Evolutionary conservation across 306 rosid species (phyloP), one percentile per base, ranked within the genome.

Genomic region (Prunus davidiana): DNA sequence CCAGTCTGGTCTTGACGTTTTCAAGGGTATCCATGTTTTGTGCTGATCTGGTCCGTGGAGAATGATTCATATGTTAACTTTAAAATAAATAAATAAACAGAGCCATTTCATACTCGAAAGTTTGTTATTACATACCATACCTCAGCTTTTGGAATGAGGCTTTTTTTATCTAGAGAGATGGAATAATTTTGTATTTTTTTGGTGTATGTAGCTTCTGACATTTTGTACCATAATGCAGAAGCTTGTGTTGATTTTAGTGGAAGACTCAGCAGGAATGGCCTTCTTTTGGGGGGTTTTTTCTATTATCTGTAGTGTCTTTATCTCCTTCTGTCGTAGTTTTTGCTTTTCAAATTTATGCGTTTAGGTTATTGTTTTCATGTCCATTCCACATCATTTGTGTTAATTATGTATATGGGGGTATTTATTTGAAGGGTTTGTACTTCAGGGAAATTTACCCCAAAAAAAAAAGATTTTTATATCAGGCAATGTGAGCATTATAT

Each of bases 181-280:
- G n/a, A 54, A 69, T 69, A 5, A 19, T 38, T 69, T 56, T 69
- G 41, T 45, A 27, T n/a, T 60, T 45, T 43, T 56, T 11, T 57
- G 67, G 25, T 71, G 34, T 64, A 16, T 73, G 10, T 10, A 47
- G 69, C 81, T 61, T 41, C 71, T 50, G 61, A 15, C 76, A 5
- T 49, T 20, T 20, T 70, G 71, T 43, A 70, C 25, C 54, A 27
- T 78, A 49, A 61, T 70, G 70, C 63, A 67, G 75, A 56, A 71
- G 68, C 13, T 56, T 41, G 80, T 54, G 43, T 74, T 73, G 43
- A 67, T 73, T 24, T 51, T 66, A 51, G 63, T n/a, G 45, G 82
- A 25, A 64, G 66, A 66, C 32, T 43, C 57, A 1, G 67, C 69
- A 55, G 60, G 57, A 72, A 72, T 41, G 70, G 61, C 73, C 64